Base-by-base conservation (phyloP, 805 yeast genomes). In the Hanseniaspora taiwanica region DNA sequence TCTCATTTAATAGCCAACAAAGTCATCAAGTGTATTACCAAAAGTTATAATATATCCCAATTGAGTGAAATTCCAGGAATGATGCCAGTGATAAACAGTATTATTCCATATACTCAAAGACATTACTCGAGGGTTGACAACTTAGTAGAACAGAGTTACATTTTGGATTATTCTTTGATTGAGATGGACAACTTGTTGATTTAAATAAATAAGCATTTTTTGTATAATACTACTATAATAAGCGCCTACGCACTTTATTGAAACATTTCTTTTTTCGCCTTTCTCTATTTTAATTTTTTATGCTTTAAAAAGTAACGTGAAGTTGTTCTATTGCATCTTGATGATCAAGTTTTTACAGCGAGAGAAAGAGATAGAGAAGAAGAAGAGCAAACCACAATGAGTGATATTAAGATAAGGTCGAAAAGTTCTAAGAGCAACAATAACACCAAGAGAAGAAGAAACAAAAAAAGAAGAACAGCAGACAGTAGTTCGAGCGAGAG, bases 71-170 rank as follows among this genome's bases (percentile, higher is more conserved):
- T 82, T 31, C 76, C 77, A 4, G 87, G 86, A 2, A 63, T 85
- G 46, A 71, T 79, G 60, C 68, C 66, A 35, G 62, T 77, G 12
- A 66, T 89, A 8, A 93, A 81, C 42, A 69, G 80, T n/a, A 71
- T 91, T 40, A 60, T 84, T 31, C 95, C 97, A 3, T 91, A 91
- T 59, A 81, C 81, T 46, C 85, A 83, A 53, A 75, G 97, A 51
- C 98, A 91, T 59, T 78, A 69, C 53, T 54, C 65, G 27, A 71
- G 98, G 46, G 63, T 84, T 21, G 94, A 82, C 46, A 85, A 73
- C 33, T 63, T 91, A 55, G 60, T 86, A 27, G 96, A 91, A 59
- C 83, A 84, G 55, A 85, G 94, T 54, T 89, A 72, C 52, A 67
- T 84, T 36, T 59, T 91, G 45, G 97, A 91, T 53, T 91, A 81